Evolutionary conservation across 2,329 filamentous ascomycete species (phyloP).

Genomic region (Sclerotinia trifoliorum): DNA sequence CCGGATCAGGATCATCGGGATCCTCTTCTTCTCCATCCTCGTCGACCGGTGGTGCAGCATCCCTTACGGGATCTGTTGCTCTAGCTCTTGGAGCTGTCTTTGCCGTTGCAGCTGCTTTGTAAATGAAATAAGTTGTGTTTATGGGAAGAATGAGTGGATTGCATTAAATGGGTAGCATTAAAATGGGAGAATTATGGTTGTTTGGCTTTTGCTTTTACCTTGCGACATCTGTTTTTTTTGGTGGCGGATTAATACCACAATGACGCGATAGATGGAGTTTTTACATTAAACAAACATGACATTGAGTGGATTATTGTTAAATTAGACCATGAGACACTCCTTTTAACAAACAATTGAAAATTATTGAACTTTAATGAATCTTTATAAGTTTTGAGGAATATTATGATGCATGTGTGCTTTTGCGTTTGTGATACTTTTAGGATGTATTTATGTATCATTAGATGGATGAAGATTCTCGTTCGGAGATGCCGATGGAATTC

Average conservation of each 20-base stretch:
- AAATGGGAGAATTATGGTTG: neutral
- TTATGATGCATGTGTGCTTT: neutral
- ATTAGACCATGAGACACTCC: neutral
- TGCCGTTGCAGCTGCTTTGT: constrained; percentile 19
- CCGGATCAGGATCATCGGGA: constrained; percentile 15
- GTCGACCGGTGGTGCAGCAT: constrained; percentile 23
- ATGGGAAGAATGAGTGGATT: neutral
- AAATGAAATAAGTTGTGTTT: constrained; percentile 10
- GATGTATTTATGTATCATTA: too few relatives aligned
- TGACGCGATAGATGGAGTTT: constrained; percentile 15
- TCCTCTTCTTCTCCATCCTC: constrained; percentile 18
- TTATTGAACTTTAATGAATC: neutral
- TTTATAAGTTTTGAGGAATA: neutral
- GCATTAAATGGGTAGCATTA: constrained; percentile 11
- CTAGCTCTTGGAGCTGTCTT: constrained; percentile 20
- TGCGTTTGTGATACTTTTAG: neutral
- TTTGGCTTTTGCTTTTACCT: constrained; percentile 8
- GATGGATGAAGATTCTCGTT: too few relatives aligned
- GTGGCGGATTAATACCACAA: constrained; percentile 3
- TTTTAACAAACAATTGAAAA: neutral
- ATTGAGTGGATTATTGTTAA: constrained; percentile 6
- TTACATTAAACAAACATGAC: constrained; percentile 15
- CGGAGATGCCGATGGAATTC: too few relatives aligned
- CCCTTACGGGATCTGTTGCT: constrained; percentile 22
- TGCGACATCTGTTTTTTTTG: constrained; percentile 12